phyloP scores from a whole-genome alignment of 2,329 filamentous ascomycete species.

The Paraphaeosphaeria sporulosa region DNA sequence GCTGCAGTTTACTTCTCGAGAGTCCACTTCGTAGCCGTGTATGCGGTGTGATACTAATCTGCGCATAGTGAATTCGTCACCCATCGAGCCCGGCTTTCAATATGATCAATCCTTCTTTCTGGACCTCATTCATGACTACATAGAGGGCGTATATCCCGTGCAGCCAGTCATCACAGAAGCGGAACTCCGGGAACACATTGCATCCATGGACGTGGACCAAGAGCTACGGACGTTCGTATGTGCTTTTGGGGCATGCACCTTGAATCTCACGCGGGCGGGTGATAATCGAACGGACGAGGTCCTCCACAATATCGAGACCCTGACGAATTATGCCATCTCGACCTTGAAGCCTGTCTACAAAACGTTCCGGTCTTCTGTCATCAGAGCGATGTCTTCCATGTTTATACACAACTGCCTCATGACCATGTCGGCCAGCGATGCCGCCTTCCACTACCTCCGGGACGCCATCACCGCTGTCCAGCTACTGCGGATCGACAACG shows the following conservation, averaged over 20 bases:
- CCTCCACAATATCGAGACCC: conserved; percentile 39
- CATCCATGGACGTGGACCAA: conserved; percentile 48
- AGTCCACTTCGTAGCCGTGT: background rate
- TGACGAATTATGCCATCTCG: conserved; percentile 47
- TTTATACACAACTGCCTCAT: conserved; percentile 63
- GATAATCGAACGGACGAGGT: conserved; percentile 42
- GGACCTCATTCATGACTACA: conserved; percentile 55
- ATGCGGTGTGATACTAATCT: conserved; percentile 1
- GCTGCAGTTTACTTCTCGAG: background rate
- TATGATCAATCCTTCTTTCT: conserved; percentile 45
- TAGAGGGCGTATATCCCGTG: conserved; percentile 56
- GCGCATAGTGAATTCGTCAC: conserved; percentile 8
- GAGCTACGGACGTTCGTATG: conserved; percentile 55
- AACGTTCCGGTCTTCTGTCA: conserved; percentile 53
- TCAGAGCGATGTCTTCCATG: conserved; percentile 59
- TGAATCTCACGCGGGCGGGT: conserved; percentile 52
- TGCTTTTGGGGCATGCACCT: conserved; percentile 55
- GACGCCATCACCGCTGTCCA: conserved; percentile 56
- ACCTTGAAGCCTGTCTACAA: conserved; percentile 48
- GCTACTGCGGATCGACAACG: conserved; percentile 51
- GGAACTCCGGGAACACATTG: conserved; percentile 48
- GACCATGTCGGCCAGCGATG: conserved; percentile 57
- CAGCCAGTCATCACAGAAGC: conserved; percentile 55
- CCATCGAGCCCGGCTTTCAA: conserved; percentile 6
- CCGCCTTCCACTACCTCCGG: conserved; percentile 60